Percentiles rank a stretch among this genome's conserved stretches.
phyloP scores from a whole-genome alignment of 345 rosid genomes.

The Chamaenerion angustifolium region DNA sequence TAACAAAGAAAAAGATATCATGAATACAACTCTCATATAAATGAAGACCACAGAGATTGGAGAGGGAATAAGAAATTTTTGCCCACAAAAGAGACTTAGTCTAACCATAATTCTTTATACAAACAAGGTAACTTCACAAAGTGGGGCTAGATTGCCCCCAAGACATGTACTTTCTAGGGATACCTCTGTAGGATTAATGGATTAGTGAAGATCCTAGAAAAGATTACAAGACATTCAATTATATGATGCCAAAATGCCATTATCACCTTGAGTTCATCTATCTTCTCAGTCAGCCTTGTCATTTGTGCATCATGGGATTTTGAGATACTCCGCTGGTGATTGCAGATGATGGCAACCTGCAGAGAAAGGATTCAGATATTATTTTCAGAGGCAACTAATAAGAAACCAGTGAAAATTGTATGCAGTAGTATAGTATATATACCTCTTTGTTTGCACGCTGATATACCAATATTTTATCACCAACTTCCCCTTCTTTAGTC shows the following conservation, averaged over 20 bases:
- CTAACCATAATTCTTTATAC: too few species aligned
- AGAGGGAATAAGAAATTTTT: background rate
- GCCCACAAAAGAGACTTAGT: too few species aligned
- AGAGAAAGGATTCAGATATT: constrained; percentile 2
- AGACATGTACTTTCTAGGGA: too few species aligned
- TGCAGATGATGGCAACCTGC: constrained; percentile 98
- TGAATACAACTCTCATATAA: background rate
- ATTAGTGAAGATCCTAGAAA: too few species aligned
- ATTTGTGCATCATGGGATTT: constrained; percentile 76
- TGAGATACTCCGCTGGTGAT: constrained; percentile 87
- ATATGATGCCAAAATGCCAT: too few species aligned
- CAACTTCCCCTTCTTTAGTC: constrained; percentile 69
- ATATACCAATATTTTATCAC: constrained; percentile 57
- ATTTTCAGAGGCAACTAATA: background rate
- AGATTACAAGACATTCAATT: too few species aligned
- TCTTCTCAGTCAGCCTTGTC: constrained; percentile 55
- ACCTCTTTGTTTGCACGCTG: constrained; percentile 92
- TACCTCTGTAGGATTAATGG: too few species aligned
- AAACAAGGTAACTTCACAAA: too few species aligned
- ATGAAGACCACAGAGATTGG: background rate
- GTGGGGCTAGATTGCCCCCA: too few species aligned
- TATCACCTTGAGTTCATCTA: constrained; percentile 66
- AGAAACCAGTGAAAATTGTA: background rate
- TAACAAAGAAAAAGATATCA: background rate
- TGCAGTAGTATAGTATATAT: constrained; percentile 3